Evolutionary conservation across 140 eudicot genomes (phyloP).

Genomic region (Ambrosia hybrid): DNA sequence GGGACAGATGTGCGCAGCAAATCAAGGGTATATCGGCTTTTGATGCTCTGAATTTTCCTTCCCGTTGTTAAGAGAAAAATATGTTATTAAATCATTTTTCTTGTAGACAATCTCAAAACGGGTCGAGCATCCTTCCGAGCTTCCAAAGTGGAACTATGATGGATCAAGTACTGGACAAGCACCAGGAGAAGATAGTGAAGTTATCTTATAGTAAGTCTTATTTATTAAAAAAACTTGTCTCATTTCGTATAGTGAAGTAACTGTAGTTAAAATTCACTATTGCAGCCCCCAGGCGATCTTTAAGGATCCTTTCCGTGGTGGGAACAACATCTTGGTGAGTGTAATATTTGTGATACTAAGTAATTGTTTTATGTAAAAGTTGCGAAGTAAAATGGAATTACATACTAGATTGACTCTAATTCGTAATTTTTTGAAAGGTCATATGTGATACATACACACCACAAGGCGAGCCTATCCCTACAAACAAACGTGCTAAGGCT

Average conservation of each 20-base stretch:
- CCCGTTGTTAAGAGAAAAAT: slow-evolving; percentile 11
- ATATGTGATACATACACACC: slow-evolving; percentile 96
- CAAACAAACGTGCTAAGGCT: slow-evolving; percentile 92
- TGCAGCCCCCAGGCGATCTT: slow-evolving; percentile 98
- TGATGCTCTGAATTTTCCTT: background rate
- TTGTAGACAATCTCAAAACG: slow-evolving; percentile 80
- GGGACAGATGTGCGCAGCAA: slow-evolving; percentile 93
- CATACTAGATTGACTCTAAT: background rate
- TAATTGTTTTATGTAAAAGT: no score
- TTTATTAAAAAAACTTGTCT: background rate
- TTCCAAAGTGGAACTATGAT: slow-evolving; percentile 97
- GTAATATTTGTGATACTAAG: slow-evolving; percentile 8
- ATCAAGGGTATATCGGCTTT: slow-evolving; percentile 66
- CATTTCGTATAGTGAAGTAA: background rate
- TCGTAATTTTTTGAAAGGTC: slow-evolving; percentile 47
- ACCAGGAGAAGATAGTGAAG: slow-evolving; percentile 99
- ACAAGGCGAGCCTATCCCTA: slow-evolving; percentile 93
- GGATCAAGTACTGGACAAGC: slow-evolving; percentile 99
- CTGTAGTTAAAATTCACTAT: slow-evolving; percentile 15
- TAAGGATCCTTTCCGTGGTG: slow-evolving; percentile 99
- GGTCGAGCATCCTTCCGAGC: slow-evolving; percentile 96
- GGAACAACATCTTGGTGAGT: slow-evolving; percentile 95
- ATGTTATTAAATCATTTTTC: background rate
- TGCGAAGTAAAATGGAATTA: background rate
- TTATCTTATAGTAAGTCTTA: slow-evolving; percentile 78